phyloP scores from a whole-genome alignment of 2,329 filamentous ascomycete genomes.

The Diaporthe sp. region DNA sequence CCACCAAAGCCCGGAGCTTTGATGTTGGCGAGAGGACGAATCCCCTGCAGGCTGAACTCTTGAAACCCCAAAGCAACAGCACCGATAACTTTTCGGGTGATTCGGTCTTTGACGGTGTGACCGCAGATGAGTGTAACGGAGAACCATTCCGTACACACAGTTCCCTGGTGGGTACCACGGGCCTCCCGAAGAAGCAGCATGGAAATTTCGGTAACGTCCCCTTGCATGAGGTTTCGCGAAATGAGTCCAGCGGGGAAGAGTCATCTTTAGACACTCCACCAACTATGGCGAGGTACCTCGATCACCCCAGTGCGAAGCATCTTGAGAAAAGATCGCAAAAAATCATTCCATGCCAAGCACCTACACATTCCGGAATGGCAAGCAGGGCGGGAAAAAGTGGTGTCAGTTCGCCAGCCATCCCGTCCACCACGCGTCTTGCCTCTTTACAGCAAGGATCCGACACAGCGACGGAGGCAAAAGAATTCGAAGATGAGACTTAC shows the following conservation, averaged over 20 bases:
- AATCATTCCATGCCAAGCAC: no score
- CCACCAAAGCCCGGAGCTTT: not conserved
- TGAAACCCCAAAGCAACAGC: slow-evolving; percentile 12
- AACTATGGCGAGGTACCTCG: not conserved
- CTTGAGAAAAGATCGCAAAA: not conserved
- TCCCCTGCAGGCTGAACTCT: not conserved
- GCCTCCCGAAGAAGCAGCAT: not conserved
- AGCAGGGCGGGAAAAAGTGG: not conserved
- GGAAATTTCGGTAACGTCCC: not conserved
- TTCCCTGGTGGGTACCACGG: no score
- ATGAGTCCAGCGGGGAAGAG: not conserved
- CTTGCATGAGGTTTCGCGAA: not conserved
- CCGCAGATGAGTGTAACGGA: not conserved
- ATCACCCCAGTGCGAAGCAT: not conserved
- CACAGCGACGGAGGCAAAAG: not conserved
- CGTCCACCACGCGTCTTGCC: not conserved
- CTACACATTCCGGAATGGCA: not conserved
- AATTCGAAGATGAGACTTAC: not conserved
- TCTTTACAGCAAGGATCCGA: not conserved
- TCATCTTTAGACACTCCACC: not conserved
- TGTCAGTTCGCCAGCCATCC: not conserved
- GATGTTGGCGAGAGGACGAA: not conserved
- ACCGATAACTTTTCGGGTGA: slow-evolving; percentile 20
- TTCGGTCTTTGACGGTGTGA: slow-evolving; percentile 1
- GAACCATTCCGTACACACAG: not conserved